Percentiles rank a stretch among this genome's conserved stretches.
These are phyloP conservation scores for Microthlaspi erraticum DNA, from an alignment of 345 rosid species.

Conservation along the genomic window DNA sequence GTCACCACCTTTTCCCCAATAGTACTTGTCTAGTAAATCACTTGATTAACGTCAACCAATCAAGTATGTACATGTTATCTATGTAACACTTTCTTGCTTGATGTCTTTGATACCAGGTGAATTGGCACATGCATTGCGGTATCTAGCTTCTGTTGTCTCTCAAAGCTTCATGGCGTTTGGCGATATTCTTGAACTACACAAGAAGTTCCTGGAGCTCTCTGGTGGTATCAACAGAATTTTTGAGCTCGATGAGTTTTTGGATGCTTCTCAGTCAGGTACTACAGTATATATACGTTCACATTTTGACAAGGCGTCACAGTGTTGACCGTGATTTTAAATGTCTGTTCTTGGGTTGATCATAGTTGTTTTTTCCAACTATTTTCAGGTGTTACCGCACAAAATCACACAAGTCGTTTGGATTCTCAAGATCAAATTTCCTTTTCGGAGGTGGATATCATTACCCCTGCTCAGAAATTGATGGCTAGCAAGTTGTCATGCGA, in stretches of 20 bases:
- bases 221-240: slow-evolving; percentile 88
- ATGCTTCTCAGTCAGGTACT: slow-evolving; percentile 81
- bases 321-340: slow-evolving; percentile 15
- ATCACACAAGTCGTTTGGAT: slow-evolving; percentile 45
- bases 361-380: slow-evolving; percentile 44
- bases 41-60: slow-evolving; percentile 1
- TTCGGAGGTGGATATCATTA: slow-evolving; percentile 75
- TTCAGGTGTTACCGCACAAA: slow-evolving; percentile 42
- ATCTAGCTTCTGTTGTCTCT: slow-evolving; percentile 96
- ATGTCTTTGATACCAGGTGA: slow-evolving; percentile 67
- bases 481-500: slow-evolving; percentile 87
- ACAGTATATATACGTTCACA: slow-evolving; percentile 12
- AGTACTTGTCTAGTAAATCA: neutral
- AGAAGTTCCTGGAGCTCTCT: slow-evolving; percentile 91
- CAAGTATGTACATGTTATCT: slow-evolving; percentile 9
- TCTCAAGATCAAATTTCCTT: slow-evolving; percentile 71
- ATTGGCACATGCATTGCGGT: slow-evolving; percentile 92
- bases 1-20: slow-evolving; percentile 11
- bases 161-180: slow-evolving; percentile 99
- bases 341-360: slow-evolving; percentile 24
- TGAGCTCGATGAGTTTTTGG: slow-evolving; percentile 96
- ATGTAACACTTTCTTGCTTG: slow-evolving; percentile 21
- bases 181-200: slow-evolving; percentile 90
- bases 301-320: neutral
- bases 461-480: slow-evolving; percentile 89